A percentile compares a stretch with the other conserved stretches of the same genome.
phyloP scores from a whole-genome alignment of 352 stramenopile genomes.

The Thalassiosira oceanica region DNA sequence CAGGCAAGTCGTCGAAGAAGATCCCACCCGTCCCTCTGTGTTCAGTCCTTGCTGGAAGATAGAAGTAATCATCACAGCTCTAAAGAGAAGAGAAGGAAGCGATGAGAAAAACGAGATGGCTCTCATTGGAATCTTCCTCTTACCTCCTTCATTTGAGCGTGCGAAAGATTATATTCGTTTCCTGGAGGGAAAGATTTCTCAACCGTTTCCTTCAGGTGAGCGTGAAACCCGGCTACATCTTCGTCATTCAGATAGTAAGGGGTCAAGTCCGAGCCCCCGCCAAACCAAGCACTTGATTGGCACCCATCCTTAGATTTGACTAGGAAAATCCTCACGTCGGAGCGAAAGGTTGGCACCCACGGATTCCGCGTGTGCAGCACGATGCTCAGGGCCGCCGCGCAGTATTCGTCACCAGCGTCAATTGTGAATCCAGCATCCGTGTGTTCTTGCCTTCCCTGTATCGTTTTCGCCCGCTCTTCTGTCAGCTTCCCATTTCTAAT shows the following conservation, averaged over 20 bases:
- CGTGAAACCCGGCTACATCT: slow-evolving; percentile 91
- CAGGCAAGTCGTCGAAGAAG: slow-evolving; percentile 93
- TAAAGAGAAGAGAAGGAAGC: too few relatives aligned
- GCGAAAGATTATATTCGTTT: too few relatives aligned
- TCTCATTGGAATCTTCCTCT: too few relatives aligned
- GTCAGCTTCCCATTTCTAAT: slow-evolving; percentile 89
- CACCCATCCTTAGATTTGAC: slow-evolving; percentile 54
- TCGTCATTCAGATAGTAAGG: slow-evolving; percentile 93
- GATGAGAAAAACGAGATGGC: too few relatives aligned
- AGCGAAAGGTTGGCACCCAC: slow-evolving; percentile 89
- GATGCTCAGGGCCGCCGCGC: slow-evolving; percentile 74
- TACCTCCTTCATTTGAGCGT: too few relatives aligned
- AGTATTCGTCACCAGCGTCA: slow-evolving; percentile 66
- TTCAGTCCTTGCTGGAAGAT: slow-evolving; percentile 91
- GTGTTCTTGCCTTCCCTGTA: slow-evolving; percentile 51
- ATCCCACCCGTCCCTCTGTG: slow-evolving; percentile 93
- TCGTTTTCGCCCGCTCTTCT: slow-evolving; percentile 66
- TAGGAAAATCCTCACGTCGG: slow-evolving; percentile 94
- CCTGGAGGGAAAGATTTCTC: slow-evolving; percentile 73
- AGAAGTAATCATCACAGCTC: slow-evolving; percentile 98
- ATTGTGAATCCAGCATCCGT: slow-evolving; percentile 37
- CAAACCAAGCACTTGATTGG: slow-evolving; percentile 89
- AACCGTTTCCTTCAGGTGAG: slow-evolving; percentile 84
- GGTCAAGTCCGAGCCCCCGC: slow-evolving; percentile 91
- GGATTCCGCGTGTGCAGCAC: slow-evolving; percentile 73